A percentile compares a stretch with the other conserved stretches of the same genome.
These are phyloP conservation scores for Chaetomiaceae sp. DNA, from an alignment of 2,329 filamentous ascomycete species.

Conservation along the genomic window DNA sequence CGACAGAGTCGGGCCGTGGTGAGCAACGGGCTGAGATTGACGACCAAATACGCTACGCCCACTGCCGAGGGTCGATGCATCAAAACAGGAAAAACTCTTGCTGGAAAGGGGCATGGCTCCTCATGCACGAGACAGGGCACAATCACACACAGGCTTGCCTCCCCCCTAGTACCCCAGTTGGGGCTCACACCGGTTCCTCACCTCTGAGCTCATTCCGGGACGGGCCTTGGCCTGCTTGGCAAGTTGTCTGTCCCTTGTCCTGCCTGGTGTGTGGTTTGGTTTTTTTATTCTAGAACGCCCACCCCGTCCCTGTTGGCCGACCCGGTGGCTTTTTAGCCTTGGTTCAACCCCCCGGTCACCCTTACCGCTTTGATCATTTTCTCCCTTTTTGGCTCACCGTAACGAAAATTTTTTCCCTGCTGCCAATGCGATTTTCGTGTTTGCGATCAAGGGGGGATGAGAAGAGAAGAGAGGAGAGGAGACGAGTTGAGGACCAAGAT, in stretches of 20 bases:
- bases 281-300: slow-evolving; percentile 20
- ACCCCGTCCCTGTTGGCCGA: slow-evolving; percentile 17
- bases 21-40: background rate
- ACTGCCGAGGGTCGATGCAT: slow-evolving; percentile 34
- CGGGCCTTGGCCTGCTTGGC: slow-evolving; percentile 19
- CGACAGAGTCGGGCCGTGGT: slow-evolving; percentile 24
- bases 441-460: slow-evolving; percentile 1
- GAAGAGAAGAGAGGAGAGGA: no score
- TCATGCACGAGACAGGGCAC: slow-evolving; percentile 17
- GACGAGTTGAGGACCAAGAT: slow-evolving; percentile 4
- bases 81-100: background rate
- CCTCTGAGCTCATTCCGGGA: slow-evolving; percentile 17
- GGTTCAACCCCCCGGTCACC: background rate
- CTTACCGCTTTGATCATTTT: slow-evolving; percentile 21
- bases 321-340: slow-evolving; percentile 17
- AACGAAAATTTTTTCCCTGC: slow-evolving; percentile 25
- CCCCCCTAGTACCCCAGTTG: slow-evolving; percentile 17
- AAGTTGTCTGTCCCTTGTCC: slow-evolving; percentile 1
- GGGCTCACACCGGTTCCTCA: slow-evolving; percentile 15
- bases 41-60: slow-evolving; percentile 29
- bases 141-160: slow-evolving; percentile 18
- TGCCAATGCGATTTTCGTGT: slow-evolving; percentile 13
- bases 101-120: slow-evolving; percentile 14
- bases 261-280: slow-evolving; percentile 6
- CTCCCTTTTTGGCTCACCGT: slow-evolving; percentile 24